Base-by-base conservation (phyloP, 2,329 filamentous ascomycete genomes). In the Aspergillus floridensis region DNA sequence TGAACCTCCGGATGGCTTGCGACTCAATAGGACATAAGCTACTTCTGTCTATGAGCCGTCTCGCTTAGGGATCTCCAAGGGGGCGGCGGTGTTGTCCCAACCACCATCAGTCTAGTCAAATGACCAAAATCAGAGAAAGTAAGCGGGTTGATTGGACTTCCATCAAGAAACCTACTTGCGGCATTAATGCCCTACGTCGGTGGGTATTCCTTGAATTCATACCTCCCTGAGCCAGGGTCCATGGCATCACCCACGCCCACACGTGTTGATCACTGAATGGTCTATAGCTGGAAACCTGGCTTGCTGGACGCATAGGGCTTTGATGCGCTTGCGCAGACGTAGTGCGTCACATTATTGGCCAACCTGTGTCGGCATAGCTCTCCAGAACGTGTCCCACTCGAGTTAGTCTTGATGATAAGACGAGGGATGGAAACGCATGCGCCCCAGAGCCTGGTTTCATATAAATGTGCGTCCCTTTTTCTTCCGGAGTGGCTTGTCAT, bases 371-470 rank as follows among this genome's bases (percentile, higher is more conserved):
- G 6, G 16, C 16, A 7, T 44, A 44, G 38, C 38, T 44, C 38
- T 16, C 16, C 6, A 44, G 14, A 3, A 44, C 14, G 16, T 44
- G 6, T 44, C 38, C 38, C 16, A 19, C 38, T 19, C 16, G 38
- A 44, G 38, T n/a, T 19, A 44, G 5, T 44, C 2, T 44, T 11
- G n/a, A 16, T 6, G 16, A n/a, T 8, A 8, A 44, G 2, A 44
- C 7, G 16, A 8, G 2, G 6, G 38, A 44, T 19, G 16, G 5
- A 44, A 19, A 44, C 38, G 16, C 38, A 46, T 31, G 31, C 16
- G 26, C 41, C 44, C 41, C 53, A 16, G n/a, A 32, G 11, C 12
- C 53, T 7, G n/a, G 63, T 65, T 63, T 64, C 63, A 60, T 50
- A 29, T 65, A 60, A 22, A 65, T 63, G 60, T 53, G 29, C 22